Conservation (phyloP, 441 rosid genomes). For the Raphanus hybrid region DNA sequence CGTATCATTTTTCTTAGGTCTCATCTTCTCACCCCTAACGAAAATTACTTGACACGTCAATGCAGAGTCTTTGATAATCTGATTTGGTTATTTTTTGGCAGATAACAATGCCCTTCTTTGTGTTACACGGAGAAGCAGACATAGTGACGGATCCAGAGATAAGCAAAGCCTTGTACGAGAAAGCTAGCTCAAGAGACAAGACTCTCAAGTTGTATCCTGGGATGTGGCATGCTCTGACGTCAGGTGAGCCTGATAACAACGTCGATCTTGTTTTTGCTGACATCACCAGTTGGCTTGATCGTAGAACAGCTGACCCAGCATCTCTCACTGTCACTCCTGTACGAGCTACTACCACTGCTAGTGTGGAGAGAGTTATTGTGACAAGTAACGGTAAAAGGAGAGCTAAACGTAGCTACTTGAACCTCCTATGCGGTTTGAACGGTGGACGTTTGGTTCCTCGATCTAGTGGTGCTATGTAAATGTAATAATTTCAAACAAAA, state of each 20-base stretch:
- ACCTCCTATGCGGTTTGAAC: conserved; percentile 65
- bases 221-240: conserved; percentile 94
- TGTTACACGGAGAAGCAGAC: conserved; percentile 35
- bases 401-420: conserved; percentile 19
- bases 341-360: conserved; percentile 20
- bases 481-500: conserved; percentile 39
- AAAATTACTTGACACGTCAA: background rate
- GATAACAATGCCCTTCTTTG: no score
- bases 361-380: background rate
- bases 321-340: conserved; percentile 43
- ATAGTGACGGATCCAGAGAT: conserved; percentile 90
- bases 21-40: background rate
- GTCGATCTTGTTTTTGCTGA: conserved; percentile 69
- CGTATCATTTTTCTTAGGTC: background rate
- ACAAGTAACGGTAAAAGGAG: conserved; percentile 3
- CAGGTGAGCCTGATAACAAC: conserved; percentile 78
- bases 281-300: conserved; percentile 73
- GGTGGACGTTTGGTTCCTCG: conserved; percentile 57
- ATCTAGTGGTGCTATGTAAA: conserved; percentile 54
- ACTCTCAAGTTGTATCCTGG: conserved; percentile 76
- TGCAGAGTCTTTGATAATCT: background rate
- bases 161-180: conserved; percentile 78
- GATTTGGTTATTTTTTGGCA: background rate
- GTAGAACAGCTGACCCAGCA: conserved; percentile 42
- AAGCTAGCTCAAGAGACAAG: conserved; percentile 76